Evolutionary conservation across 495 filamentous ascomycete genomes (phyloP).

Genomic region (Friedmanniomyces simplex): DNA sequence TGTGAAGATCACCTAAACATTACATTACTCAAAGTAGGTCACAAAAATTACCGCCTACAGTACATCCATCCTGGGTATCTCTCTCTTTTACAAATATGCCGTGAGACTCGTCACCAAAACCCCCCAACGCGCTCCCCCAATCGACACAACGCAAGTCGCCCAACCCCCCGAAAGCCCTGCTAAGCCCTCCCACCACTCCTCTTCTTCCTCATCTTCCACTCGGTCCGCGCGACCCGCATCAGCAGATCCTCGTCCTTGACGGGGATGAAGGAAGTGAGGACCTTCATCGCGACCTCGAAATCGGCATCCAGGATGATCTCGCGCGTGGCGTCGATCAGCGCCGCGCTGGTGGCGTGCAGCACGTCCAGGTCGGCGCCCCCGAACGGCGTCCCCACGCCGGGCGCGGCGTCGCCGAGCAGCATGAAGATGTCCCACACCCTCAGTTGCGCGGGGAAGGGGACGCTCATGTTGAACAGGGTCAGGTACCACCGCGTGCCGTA

Average conservation of each 20-base stretch:
- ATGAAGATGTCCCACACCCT: conserved; percentile 98
- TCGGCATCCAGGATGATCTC: conserved; percentile 88
- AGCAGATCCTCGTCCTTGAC: conserved; percentile 90
- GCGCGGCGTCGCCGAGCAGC: conserved; percentile 65
- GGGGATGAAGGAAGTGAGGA: conserved; percentile 89
- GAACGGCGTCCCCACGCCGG: conserved; percentile 30
- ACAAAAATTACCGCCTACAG: not conserved
- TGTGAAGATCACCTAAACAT: not conserved
- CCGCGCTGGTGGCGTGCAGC: conserved; percentile 80
- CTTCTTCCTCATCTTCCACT: conserved; percentile 65
- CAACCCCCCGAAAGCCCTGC: not conserved
- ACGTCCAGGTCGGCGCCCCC: conserved; percentile 64
- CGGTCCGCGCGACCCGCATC: conserved; percentile 85
- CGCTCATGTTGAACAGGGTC: conserved; percentile 93
- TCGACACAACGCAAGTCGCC: not conserved
- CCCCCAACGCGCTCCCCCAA: not conserved
- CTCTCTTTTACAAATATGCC: not conserved
- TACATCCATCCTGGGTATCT: not conserved
- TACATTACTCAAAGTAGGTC: not conserved
- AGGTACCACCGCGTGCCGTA: conserved; percentile 97
- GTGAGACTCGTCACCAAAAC: not conserved
- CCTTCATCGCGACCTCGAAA: conserved; percentile 98
- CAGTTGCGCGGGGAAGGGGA: conserved; percentile 94
- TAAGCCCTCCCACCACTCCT: conserved; percentile 11
- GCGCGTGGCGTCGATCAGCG: conserved; percentile 83